phyloP scores from a whole-genome alignment of 257 asterid species.

The Agastache rugosa region DNA sequence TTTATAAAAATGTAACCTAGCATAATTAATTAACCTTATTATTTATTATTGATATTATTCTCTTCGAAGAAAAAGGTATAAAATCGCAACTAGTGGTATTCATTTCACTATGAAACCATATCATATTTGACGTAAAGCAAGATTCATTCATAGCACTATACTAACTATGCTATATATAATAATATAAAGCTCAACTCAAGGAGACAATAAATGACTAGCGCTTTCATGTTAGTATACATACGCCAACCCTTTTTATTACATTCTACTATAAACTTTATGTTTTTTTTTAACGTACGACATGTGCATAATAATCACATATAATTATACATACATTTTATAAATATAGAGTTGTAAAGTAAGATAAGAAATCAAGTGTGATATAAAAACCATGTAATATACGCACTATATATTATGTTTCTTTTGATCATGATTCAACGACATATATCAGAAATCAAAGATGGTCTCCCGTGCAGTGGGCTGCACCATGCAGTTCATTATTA shows the following conservation, averaged over 20 bases:
- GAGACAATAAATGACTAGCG: slow-evolving; percentile 54
- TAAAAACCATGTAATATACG: no score
- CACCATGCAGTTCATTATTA: no score
- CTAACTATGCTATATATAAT: no score
- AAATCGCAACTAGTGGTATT: slow-evolving; percentile 25
- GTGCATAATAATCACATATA: neutral
- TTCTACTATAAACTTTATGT: neutral
- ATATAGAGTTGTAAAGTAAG: no score
- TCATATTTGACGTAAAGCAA: slow-evolving; percentile 43
- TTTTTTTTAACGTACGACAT: neutral
- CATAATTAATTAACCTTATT: neutral
- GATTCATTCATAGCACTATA: slow-evolving; percentile 26
- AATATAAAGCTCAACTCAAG: slow-evolving; percentile 29
- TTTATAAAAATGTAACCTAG: neutral
- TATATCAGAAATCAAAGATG: no score
- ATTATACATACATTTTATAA: no score
- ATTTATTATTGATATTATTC: neutral
- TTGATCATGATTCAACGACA: no score
- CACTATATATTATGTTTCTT: no score
- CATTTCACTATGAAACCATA: slow-evolving; percentile 23
- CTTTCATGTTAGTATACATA: slow-evolving; percentile 35
- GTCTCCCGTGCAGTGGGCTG: no score
- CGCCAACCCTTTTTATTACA: slow-evolving; percentile 17
- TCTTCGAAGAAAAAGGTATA: neutral
- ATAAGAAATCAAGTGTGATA: no score